A percentile compares a stretch with the other conserved stretches of the same genome.
phyloP scores from a whole-genome alignment of 2,329 filamentous ascomycete species.

The Fusarium albidum region DNA sequence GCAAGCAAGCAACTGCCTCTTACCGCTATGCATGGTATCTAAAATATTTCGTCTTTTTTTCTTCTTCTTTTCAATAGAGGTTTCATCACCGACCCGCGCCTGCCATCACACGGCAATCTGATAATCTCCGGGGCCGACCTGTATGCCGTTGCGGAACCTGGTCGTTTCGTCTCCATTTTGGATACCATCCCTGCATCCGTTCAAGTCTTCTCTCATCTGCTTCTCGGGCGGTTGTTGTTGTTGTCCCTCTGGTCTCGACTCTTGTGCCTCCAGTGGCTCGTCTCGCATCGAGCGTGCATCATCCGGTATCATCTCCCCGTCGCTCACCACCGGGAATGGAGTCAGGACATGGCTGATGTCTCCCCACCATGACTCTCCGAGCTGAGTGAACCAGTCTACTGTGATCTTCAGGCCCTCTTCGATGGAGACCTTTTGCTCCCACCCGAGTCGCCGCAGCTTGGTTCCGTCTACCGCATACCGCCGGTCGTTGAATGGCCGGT shows the following conservation, averaged over 20 bases:
- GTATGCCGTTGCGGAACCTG: constrained; percentile 12
- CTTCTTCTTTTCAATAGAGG: too few relatives aligned
- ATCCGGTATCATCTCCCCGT: constrained; percentile 64
- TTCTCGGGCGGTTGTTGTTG: constrained; percentile 3
- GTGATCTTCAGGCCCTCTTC: constrained; percentile 69
- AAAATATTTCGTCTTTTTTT: constrained; percentile 15
- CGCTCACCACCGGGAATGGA: constrained; percentile 70
- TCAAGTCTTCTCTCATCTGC: constrained; percentile 19
- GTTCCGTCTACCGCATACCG: constrained; percentile 76
- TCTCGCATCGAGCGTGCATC: constrained; percentile 46
- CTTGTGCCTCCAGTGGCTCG: constrained; percentile 42
- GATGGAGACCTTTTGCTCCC: constrained; percentile 73
- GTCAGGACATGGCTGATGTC: constrained; percentile 74
- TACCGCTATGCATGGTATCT: constrained; percentile 31
- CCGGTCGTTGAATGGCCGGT: constrained; percentile 81
- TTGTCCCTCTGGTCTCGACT: constrained; percentile 28
- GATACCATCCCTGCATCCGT: constrained; percentile 14
- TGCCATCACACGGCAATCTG: constrained; percentile 21
- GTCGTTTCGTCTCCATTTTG: constrained; percentile 18
- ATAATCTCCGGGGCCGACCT: constrained; percentile 6
- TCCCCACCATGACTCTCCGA: constrained; percentile 76
- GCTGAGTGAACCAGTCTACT: constrained; percentile 74
- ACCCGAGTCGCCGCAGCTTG: constrained; percentile 72
- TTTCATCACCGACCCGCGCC: too few relatives aligned
- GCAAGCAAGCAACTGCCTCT: constrained; percentile 10